Conservation (phyloP, 2,329 filamentous ascomycete genomes). For the Sporothrix curviconia region DNA sequence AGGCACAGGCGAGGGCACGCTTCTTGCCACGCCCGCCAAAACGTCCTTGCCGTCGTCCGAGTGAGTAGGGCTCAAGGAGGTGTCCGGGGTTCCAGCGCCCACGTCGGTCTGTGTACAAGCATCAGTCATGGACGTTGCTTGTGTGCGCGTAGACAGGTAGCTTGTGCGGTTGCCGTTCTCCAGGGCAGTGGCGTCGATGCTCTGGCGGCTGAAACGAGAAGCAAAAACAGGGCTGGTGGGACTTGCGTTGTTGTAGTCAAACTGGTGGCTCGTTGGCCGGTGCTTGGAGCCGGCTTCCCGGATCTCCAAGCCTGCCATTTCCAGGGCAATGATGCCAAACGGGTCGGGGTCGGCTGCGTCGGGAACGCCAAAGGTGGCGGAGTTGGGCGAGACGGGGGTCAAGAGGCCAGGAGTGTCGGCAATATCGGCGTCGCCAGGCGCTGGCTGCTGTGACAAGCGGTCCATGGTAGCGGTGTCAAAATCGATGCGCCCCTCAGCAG, state of each 20-base stretch:
- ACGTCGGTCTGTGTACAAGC: constrained; percentile 58
- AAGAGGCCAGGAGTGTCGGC: constrained; percentile 35
- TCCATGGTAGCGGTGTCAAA: constrained; percentile 64
- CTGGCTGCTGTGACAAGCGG: constrained; percentile 55
- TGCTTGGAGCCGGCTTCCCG: constrained; percentile 76
- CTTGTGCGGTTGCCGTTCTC: constrained; percentile 62
- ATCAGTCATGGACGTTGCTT: constrained; percentile 64
- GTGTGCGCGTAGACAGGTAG: constrained; percentile 65
- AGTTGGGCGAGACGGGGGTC: constrained; percentile 30
- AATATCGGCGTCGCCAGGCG: constrained; percentile 66
- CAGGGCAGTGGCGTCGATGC: constrained; percentile 56
- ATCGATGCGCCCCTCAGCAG: constrained; percentile 75
- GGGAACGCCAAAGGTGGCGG: constrained; percentile 61
- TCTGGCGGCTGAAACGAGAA: constrained; percentile 53
- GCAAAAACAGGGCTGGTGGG: constrained; percentile 66
- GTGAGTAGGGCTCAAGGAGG: constrained; percentile 47
- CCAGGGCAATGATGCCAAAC: constrained; percentile 83
- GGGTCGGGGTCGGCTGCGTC: constrained; percentile 79
- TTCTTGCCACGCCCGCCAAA: neutral
- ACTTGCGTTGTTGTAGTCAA: constrained; percentile 67
- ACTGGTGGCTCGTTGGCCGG: constrained; percentile 69
- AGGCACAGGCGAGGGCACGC: neutral
- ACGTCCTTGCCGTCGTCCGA: constrained; percentile 41
- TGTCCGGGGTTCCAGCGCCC: constrained; percentile 46
- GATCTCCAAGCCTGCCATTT: constrained; percentile 83